Conservation (phyloP, 805 yeast species). For the Pichia pseudocactophila region DNA sequence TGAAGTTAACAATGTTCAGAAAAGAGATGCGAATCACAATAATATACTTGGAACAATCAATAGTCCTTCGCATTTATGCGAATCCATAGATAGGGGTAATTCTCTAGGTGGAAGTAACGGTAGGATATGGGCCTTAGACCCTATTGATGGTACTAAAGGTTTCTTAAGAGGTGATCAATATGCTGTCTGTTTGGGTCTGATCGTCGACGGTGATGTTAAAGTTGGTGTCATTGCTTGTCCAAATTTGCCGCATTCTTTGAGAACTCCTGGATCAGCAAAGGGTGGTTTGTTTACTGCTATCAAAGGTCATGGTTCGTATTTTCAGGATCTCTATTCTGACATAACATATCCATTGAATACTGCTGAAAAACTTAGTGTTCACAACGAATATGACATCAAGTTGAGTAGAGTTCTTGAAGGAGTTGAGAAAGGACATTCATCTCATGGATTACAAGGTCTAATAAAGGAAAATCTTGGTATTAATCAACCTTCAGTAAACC, state of each 20-base stretch:
- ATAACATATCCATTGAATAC: conserved; percentile 32
- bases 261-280: conserved; percentile 29
- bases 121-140: conserved; percentile 95
- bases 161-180: conserved; percentile 93
- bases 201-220: conserved; percentile 76
- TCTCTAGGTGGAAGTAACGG: conserved; percentile 72
- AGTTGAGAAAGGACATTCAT: conserved; percentile 91
- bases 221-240: conserved; percentile 97
- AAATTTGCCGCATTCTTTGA: conserved; percentile 54
- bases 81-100: conserved; percentile 70
- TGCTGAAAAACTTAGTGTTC: conserved; percentile 39
- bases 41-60: conserved; percentile 34
- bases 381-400: conserved; percentile 34
- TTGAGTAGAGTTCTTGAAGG: conserved; percentile 77
- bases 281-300: conserved; percentile 78
- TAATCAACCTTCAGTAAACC: conserved; percentile 49
- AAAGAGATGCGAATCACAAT: conserved; percentile 28
- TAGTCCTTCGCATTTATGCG: conserved; percentile 41
- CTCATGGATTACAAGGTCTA: conserved; percentile 74
- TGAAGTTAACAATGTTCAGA: conserved; percentile 48
- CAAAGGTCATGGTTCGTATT: conserved; percentile 58
- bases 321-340: conserved; percentile 32
- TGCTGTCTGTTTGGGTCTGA: conserved; percentile 88
- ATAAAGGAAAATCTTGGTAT: conserved; percentile 63
- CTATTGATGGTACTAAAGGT: conserved; percentile 97